phyloP scores from a whole-genome alignment of 2,329 filamentous ascomycete genomes.

The Ambrosiella cleistominuta region DNA sequence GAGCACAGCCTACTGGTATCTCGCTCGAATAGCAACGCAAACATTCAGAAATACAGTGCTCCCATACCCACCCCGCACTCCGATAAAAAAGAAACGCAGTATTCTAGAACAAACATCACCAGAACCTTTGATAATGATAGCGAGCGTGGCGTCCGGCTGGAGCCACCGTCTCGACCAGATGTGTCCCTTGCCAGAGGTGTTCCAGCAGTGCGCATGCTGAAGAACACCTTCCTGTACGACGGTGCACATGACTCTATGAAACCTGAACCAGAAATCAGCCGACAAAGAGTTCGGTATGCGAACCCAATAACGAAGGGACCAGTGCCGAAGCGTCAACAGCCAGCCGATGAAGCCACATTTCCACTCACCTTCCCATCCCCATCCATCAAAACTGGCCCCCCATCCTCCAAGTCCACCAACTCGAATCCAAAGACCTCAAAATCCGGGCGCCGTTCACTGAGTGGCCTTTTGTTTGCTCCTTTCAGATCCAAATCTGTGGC shows the following conservation, averaged over 20 bases:
- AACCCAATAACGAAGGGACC: background rate
- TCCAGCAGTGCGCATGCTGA: background rate
- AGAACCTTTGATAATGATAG: background rate
- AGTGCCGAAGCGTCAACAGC: background rate
- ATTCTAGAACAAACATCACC: background rate
- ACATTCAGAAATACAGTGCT: constrained; percentile 3
- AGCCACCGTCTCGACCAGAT: background rate
- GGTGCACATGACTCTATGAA: constrained; percentile 3
- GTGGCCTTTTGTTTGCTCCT: constrained; percentile 7
- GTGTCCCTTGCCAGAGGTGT: background rate
- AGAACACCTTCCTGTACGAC: constrained; percentile 3
- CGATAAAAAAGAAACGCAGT: background rate
- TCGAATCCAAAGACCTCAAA: background rate
- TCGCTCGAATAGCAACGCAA: constrained; percentile 8
- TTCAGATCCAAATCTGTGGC: constrained; percentile 11
- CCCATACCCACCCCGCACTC: background rate
- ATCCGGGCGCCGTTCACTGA: constrained; percentile 3
- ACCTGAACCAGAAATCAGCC: background rate
- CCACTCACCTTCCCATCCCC: background rate
- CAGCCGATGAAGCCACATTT: background rate
- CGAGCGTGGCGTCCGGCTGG: background rate
- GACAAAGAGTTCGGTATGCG: background rate
- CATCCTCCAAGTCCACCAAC: background rate
- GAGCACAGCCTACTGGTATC: constrained; percentile 7
- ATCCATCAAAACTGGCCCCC: background rate